Evolutionary conservation across 352 stramenopile species (phyloP).

Genomic region (Phytopythium mirpurense): DNA sequence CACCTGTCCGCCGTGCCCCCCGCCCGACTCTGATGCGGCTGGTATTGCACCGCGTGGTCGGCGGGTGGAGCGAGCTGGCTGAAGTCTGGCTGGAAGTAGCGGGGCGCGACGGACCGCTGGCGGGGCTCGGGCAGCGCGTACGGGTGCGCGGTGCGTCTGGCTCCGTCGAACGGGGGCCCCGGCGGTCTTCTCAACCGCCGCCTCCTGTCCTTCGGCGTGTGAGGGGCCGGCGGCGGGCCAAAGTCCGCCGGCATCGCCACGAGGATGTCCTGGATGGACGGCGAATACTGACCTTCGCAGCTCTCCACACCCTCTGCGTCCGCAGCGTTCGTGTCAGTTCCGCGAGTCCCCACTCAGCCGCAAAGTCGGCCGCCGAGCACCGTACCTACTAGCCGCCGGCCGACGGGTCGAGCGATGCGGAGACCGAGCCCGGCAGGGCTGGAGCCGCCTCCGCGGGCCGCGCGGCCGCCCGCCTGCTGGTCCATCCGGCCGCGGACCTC

Average conservation of each 20-base stretch:
- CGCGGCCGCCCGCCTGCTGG: background rate
- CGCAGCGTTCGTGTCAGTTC: background rate
- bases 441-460: background rate
- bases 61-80: background rate
- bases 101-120: background rate
- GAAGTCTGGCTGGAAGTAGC: background rate
- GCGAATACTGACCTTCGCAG: background rate
- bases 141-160: background rate
- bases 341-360: too few species aligned
- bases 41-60: background rate
- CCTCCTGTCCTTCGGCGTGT: background rate
- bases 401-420: background rate
- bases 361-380: too few species aligned
- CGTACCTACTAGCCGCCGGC: too few species aligned
- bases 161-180: background rate
- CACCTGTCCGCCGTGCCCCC: background rate
- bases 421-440: background rate
- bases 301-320: background rate
- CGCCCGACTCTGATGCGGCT: background rate
- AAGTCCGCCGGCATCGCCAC: conserved; percentile 5
- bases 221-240: background rate
- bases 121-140: background rate
- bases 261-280: conserved; percentile 11
- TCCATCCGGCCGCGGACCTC: conserved; percentile 1
- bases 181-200: background rate